These are phyloP conservation scores for Lithohypha guttulata DNA, from an alignment of 2,329 filamentous ascomycete species.

Conservation along the genomic window DNA sequence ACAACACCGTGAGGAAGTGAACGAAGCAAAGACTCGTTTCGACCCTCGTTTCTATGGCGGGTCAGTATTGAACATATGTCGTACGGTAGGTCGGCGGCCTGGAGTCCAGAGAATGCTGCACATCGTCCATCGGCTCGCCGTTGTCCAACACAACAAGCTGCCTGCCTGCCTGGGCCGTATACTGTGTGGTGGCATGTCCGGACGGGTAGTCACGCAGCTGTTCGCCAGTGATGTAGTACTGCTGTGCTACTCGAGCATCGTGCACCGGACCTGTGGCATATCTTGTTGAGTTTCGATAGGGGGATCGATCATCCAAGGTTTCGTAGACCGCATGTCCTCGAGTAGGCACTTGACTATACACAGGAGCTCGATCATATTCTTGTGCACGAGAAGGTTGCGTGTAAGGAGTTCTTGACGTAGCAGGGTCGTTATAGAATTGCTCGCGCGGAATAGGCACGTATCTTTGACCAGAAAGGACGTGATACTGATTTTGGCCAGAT, in stretches of 20 bases:
- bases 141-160: not conserved
- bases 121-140: not conserved
- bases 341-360: not conserved
- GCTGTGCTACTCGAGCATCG: not conserved
- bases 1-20: too few species aligned
- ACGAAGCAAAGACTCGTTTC: too few species aligned
- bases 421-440: not conserved
- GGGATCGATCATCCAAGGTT: not conserved
- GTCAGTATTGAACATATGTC: conserved; percentile 4
- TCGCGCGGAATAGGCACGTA: not conserved
- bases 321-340: not conserved
- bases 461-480: not conserved
- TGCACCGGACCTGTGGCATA: not conserved
- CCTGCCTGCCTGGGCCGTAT: too few species aligned
- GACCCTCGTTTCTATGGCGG: not conserved
- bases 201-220: not conserved
- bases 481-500: not conserved
- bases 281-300: not conserved
- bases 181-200: not conserved
- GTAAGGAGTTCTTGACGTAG: not conserved
- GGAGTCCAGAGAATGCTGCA: conserved; percentile 1
- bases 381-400: not conserved
- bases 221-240: not conserved
- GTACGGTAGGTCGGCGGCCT: conserved; percentile 4
- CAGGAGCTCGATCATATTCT: not conserved